Percentiles rank a stretch among this genome's conserved stretches.
phyloP scores from a whole-genome alignment of 768 basidiomycete species.

The Dioszegia aurantiaca region DNA sequence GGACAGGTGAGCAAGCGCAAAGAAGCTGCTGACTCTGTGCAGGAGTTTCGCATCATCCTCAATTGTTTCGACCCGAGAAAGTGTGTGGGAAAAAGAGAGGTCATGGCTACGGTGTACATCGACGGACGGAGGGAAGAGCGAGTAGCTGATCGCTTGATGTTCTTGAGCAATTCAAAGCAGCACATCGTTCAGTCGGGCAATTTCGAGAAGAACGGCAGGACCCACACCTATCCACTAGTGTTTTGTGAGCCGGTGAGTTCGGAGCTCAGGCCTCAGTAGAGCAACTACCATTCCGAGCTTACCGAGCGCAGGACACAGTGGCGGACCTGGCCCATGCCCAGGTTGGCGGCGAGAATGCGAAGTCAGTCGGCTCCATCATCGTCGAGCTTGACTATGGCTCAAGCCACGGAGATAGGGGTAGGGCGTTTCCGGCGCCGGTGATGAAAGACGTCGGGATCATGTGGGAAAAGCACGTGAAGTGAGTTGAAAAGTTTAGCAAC shows the following conservation, averaged over 20 bases:
- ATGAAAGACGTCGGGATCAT: not conserved
- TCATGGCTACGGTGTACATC: slow-evolving; percentile 2
- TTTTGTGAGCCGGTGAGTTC: not conserved
- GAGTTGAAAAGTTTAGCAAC: too few species aligned
- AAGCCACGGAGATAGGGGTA: not conserved
- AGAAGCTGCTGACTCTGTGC: not conserved
- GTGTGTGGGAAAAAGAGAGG: not conserved
- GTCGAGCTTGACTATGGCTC: not conserved
- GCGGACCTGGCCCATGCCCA: not conserved
- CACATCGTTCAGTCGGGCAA: not conserved
- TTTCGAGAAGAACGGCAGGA: not conserved
- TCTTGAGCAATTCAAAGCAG: not conserved
- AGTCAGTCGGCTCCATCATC: not conserved
- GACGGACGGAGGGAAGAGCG: not conserved
- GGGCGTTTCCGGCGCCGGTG: not conserved
- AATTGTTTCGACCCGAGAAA: not conserved
- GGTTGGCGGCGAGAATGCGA: not conserved
- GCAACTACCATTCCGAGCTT: not conserved
- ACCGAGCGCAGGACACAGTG: not conserved
- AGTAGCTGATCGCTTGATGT: slow-evolving; percentile 4
- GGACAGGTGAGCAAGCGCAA: not conserved
- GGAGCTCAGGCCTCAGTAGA: not conserved
- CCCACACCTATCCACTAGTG: not conserved
- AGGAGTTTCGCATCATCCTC: not conserved
- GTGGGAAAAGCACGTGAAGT: not conserved